Conservation (phyloP, 2,329 filamentous ascomycete genomes). For the Byssochlamys sp. region DNA sequence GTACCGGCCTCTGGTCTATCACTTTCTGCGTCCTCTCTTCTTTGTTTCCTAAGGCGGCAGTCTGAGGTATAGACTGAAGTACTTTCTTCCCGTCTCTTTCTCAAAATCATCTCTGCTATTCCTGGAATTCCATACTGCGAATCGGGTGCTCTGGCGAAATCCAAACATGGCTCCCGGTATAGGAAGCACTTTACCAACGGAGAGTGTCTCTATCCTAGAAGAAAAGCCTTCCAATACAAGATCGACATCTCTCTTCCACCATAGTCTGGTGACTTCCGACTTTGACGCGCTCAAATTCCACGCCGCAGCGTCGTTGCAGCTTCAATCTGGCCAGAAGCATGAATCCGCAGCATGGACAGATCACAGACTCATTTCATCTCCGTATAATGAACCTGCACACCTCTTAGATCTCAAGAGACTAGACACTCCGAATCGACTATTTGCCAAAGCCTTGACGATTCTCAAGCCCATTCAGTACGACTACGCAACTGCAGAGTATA, state of each 20-base stretch:
- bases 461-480: constrained; percentile 55
- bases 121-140: neutral
- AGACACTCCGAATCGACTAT: constrained; percentile 54
- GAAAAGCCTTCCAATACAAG: constrained; percentile 3
- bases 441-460: constrained; percentile 60
- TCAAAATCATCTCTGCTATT: neutral
- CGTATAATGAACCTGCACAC: constrained; percentile 62
- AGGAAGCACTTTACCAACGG: neutral
- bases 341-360: constrained; percentile 9
- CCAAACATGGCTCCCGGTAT: constrained; percentile 1
- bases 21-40: too few relatives aligned
- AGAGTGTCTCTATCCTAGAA: neutral
- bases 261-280: constrained; percentile 23
- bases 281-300: constrained; percentile 25
- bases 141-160: neutral
- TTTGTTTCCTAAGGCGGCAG: neutral
- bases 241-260: constrained; percentile 16
- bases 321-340: constrained; percentile 12
- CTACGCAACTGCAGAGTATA: constrained; percentile 69
- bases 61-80: neutral
- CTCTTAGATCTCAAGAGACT: constrained; percentile 63
- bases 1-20: neutral
- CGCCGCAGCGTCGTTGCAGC: constrained; percentile 25
- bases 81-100: neutral
- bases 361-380: constrained; percentile 55